Base-by-base conservation (phyloP, 345 rosid species). In the Salix koriyanagi region DNA sequence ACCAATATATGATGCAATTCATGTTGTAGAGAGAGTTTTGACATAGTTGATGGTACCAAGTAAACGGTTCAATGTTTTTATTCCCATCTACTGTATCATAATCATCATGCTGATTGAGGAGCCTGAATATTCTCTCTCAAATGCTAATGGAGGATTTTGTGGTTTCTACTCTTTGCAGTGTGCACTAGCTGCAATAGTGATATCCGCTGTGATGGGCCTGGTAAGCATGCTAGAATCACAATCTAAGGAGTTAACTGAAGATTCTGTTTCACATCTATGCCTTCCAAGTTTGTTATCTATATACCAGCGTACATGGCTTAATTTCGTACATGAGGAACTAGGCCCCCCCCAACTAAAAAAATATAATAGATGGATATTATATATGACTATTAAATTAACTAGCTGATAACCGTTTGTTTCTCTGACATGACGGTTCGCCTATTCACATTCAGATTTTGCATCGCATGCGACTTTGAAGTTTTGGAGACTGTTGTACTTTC, bases 121-220 rank as follows among this genome's bases (percentile, higher is more conserved):
- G 39, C n/a, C 42, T n/a, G 23, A 13, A 9, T 48, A 41, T 23
- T 67, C 69, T 41, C 44, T 61, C 32, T 74, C 61, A 39, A 36
- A 67, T 75, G 67, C 83, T 86, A 78, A 88, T 73, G 76, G 44
- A 44, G 21, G 65, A 67, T 60, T 72, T 23, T 75, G 77, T 65
- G 76, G 28, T 72, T 75, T 84, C 65, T 42, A 21, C 80, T 56
- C 37, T 79, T 78, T 84, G 70, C 97, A 96, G 99, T 96, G 98
- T 88, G 91, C 92, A 64, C 86, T 96, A 83, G 99, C 99, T 77
- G 98, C 99, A 67, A 94, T 96, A 70, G 98, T 96, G 21, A 83
- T 89, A 69, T 91, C 98, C 78, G 99, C 98, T 71, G 99, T 96
- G 23, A 91, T 91, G 84, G 90, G 97, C 80, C 86, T 94, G 94